A percentile compares a stretch with the other conserved stretches of the same genome.
Evolutionary conservation across 108 stramenopile species (phyloP).

Genomic region (Epithemia pelagica): DNA sequence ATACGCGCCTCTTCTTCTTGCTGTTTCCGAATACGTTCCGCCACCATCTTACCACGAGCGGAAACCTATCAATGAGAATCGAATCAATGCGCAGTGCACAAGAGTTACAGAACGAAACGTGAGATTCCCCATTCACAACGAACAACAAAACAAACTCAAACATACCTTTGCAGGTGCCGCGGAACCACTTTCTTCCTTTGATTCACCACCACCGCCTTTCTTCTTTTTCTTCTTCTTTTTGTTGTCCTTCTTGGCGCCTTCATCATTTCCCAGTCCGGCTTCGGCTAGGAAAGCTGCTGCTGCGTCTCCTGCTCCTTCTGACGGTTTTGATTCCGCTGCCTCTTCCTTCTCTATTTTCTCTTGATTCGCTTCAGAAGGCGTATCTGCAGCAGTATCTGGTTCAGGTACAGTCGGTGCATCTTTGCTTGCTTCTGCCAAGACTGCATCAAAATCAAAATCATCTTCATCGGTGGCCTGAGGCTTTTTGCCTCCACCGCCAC

Average conservation of each 20-base stretch:
- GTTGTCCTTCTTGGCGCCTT: conserved; percentile 29
- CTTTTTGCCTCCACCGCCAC: conserved; percentile 15
- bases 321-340: conserved; percentile 1
- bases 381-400: conserved; percentile 7
- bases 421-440: conserved; percentile 34
- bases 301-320: conserved; percentile 38
- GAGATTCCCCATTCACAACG: too few species aligned
- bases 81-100: not conserved
- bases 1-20: conserved; percentile 79
- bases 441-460: conserved; percentile 52
- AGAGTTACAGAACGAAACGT: not conserved
- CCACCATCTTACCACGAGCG: conserved; percentile 73
- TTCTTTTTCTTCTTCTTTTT: conserved; percentile 89
- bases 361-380: conserved; percentile 12
- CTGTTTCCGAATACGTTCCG: conserved; percentile 80
- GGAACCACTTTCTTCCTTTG: conserved; percentile 19
- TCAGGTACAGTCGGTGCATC: conserved; percentile 7
- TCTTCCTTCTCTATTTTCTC: conserved; percentile 25
- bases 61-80: conserved; percentile 40
- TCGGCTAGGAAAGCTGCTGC: conserved; percentile 82
- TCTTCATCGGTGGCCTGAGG: conserved; percentile 7
- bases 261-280: conserved; percentile 51
- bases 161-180: conserved; percentile 26
- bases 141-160: not conserved
- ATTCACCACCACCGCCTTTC: conserved; percentile 38